These are phyloP conservation scores for Talaromyces adpressus DNA, from an alignment of 495 filamentous ascomycete species.

Conservation along the genomic window DNA sequence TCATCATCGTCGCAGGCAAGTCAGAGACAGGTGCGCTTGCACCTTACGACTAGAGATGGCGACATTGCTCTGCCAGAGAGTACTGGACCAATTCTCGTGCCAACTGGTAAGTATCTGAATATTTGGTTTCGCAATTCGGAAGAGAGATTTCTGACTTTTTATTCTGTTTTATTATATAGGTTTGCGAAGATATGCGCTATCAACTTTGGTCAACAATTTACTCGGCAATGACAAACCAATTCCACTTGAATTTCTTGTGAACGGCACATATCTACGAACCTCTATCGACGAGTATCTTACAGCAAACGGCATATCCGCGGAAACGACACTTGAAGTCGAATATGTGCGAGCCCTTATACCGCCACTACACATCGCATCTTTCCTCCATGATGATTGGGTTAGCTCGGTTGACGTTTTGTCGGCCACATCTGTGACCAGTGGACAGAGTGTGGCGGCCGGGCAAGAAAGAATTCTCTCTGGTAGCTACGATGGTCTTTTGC, in stretches of 20 bases:
- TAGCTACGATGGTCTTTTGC: slow-evolving; percentile 79
- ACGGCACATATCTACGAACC: slow-evolving; percentile 81
- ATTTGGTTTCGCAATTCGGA: slow-evolving; percentile 9
- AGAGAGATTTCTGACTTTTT: neutral
- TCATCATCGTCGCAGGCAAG: slow-evolving; percentile 21
- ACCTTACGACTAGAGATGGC: slow-evolving; percentile 49
- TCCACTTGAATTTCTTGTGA: slow-evolving; percentile 93
- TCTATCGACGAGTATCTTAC: slow-evolving; percentile 85
- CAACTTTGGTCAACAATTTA: slow-evolving; percentile 88
- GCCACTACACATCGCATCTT: slow-evolving; percentile 75
- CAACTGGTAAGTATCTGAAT: slow-evolving; percentile 45
- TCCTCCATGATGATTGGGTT: slow-evolving; percentile 96
- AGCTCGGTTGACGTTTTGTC: slow-evolving; percentile 84
- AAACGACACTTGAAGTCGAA: slow-evolving; percentile 79
- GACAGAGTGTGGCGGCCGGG: slow-evolving; percentile 45
- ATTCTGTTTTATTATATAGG: slow-evolving; percentile 33
- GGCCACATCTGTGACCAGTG: slow-evolving; percentile 51
- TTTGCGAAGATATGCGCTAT: slow-evolving; percentile 83
- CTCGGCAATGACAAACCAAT: slow-evolving; percentile 69
- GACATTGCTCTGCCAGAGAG: slow-evolving; percentile 56
- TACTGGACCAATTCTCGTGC: slow-evolving; percentile 55
- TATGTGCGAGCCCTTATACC: slow-evolving; percentile 89
- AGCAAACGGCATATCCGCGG: slow-evolving; percentile 76
- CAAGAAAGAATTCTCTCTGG: slow-evolving; percentile 75
- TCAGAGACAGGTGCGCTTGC: slow-evolving; percentile 52